Evolutionary conservation across 2,329 filamentous ascomycete genomes (phyloP).

Genomic region (Nemania sp.): DNA sequence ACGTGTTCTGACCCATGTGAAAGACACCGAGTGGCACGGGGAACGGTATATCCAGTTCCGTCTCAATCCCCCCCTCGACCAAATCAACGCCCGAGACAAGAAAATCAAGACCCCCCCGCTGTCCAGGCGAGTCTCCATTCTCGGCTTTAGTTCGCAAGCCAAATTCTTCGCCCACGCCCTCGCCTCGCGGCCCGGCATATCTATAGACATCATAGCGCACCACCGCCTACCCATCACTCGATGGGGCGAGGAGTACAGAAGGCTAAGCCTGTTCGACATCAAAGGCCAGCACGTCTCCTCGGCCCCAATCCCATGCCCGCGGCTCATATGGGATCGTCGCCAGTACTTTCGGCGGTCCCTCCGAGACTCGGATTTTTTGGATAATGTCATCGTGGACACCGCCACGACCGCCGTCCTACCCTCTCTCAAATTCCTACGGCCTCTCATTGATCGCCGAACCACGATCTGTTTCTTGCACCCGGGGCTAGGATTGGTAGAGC

Average conservation of each 20-base stretch:
- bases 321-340: conserved; percentile 19
- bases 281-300: conserved; percentile 42
- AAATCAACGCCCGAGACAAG: background rate
- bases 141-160: conserved; percentile 68
- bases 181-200: conserved; percentile 60
- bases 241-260: conserved; percentile 52
- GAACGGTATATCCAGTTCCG: background rate
- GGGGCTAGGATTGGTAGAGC: conserved; percentile 82
- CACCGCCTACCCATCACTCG: conserved; percentile 46
- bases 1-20: background rate
- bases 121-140: conserved; percentile 56
- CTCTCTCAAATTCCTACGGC: conserved; percentile 29
- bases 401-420: conserved; percentile 21
- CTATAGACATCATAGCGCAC: conserved; percentile 67
- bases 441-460: conserved; percentile 58
- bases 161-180: conserved; percentile 69
- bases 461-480: conserved; percentile 79
- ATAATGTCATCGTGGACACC: conserved; percentile 38
- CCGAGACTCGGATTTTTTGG: conserved; percentile 16
- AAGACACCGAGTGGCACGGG: background rate
- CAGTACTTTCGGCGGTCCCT: background rate
- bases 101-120: background rate
- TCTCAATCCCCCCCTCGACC: background rate
- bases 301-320: conserved; percentile 32
- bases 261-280: conserved; percentile 52